Evolutionary conservation across 148 eudicot species (phyloP), one percentile per base, ranked within the genome.

Genomic region (Cornus kousa): DNA sequence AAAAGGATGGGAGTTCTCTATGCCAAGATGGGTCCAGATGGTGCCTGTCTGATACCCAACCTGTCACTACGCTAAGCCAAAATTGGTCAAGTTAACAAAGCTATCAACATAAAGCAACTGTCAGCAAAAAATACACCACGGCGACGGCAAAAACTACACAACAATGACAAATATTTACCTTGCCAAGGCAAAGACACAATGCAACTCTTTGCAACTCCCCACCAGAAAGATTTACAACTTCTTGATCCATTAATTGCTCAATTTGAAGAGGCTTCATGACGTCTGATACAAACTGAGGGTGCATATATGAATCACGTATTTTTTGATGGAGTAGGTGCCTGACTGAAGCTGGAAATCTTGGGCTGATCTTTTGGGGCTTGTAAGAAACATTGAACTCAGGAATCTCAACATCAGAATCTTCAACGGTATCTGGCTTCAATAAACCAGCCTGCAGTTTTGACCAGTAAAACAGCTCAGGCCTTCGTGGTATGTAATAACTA

Each of bases 121-220:
- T 20, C 22, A 19, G 23, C 11, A 7, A 62, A 19, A 62, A 62
- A 19, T 62, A 4, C 23, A 23, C 1, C 1, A 62, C 22, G 4
- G 23, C 11, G 5, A 62, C 22, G 4, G 23, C 11, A 7, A 62
- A 19, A 62, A 62, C 3, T 62, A 20, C 23, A 23, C 1, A 10
- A 20, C 60, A n/a, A 17, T 16, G 59, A n/a, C 14, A 74, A 67
- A 43, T n/a, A 28, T 74, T 43, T 80, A 95, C 97, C 97, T 93
- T 93, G 66, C 99, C 99, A 77, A 93, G 93, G 85, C 99, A 95
- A 31, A 95, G 83, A 74, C 88, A 74, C 50, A 95, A 86, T 77
- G 97, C 97, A 83, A 95, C 99, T 83, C 99, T 91, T 87, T 95
- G 97, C 87, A 93, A 84, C 87, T 95, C 97, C 76, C 99, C 97